These are phyloP conservation scores for Mycena sp. DNA, from an alignment of 1,284 basidiomycete genomes.

Conservation along the genomic window DNA sequence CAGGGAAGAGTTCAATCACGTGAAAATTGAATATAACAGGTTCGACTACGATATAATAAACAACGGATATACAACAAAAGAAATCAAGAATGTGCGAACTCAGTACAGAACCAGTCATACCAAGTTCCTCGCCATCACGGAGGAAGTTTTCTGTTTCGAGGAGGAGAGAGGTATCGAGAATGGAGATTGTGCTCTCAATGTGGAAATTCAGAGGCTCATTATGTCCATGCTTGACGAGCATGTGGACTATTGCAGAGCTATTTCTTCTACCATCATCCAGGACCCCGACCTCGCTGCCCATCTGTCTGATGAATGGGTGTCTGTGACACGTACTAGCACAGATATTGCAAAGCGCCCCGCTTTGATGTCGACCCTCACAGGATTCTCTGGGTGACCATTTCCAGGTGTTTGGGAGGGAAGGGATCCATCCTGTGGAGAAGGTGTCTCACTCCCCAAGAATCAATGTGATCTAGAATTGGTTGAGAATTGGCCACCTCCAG, in stretches of 20 bases:
- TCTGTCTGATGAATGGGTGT: not conserved
- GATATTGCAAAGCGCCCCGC: not conserved
- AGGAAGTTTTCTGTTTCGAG: conserved; percentile 17
- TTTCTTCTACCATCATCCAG: not conserved
- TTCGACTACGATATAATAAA: not conserved
- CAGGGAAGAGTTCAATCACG: not conserved
- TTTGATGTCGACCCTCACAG: not conserved
- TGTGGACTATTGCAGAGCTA: not conserved
- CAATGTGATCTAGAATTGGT: too few relatives aligned
- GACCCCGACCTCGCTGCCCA: not conserved
- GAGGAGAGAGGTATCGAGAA: conserved; percentile 4
- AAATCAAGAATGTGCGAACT: not conserved
- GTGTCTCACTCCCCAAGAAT: not conserved
- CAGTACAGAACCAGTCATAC: conserved; percentile 5
- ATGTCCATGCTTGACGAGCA: conserved; percentile 15
- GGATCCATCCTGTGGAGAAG: not conserved
- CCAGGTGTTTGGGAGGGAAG: not conserved
- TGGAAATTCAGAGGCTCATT: conserved; percentile 17
- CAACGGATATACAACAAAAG: not conserved
- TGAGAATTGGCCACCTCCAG: too few relatives aligned
- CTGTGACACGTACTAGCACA: not conserved
- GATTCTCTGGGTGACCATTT: not conserved
- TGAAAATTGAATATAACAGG: not conserved
- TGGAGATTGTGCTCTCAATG: conserved; percentile 22
- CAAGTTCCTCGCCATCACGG: not conserved